phyloP scores from a whole-genome alignment of 108 stramenopile species.

The Epipyxis sp. region DNA sequence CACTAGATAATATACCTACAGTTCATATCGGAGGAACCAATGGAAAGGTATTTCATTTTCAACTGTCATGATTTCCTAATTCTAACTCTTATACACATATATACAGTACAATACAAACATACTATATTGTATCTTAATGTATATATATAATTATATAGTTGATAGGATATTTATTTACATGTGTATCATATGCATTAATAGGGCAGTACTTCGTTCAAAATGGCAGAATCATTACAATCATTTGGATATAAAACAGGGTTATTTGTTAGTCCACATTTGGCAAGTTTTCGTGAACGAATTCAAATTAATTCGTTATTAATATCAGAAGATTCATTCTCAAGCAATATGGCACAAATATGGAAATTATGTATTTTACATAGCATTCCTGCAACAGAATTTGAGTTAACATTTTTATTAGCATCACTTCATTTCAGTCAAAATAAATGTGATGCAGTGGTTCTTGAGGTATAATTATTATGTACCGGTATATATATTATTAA shows the following conservation, averaged over 20 bases:
- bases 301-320: conserved; percentile 11
- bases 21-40: conserved; percentile 30
- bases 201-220: background rate
- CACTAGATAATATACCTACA: conserved; percentile 8
- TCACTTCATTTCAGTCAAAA: background rate
- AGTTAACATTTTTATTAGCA: conserved; percentile 5
- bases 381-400: conserved; percentile 26
- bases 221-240: background rate
- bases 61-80: no score
- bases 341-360: background rate
- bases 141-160: background rate
- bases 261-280: conserved; percentile 28
- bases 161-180: background rate
- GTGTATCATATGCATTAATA: background rate
- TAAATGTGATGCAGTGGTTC: conserved; percentile 19
- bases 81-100: no score
- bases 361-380: background rate
- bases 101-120: no score
- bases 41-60: conserved; percentile 29
- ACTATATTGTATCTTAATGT: no score
- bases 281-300: conserved; percentile 6
- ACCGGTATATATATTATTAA: no score
- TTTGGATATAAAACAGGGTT: conserved; percentile 19
- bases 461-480: no score
- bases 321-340: background rate